Evolutionary conservation across 2,329 filamentous ascomycete species (phyloP).

Genomic region (Pyrenochaeta sp.): DNA sequence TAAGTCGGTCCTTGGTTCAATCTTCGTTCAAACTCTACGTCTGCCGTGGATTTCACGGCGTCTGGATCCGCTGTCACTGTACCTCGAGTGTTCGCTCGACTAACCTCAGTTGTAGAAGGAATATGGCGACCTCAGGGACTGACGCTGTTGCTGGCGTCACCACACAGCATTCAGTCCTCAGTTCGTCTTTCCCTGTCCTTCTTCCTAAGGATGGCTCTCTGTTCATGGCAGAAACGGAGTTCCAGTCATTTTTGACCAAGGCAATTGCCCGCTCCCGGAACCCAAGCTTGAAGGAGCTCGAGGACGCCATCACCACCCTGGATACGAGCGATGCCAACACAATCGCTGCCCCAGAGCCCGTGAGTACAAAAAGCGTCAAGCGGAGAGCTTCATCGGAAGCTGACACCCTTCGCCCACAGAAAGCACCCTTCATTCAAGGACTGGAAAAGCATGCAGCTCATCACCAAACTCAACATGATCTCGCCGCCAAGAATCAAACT

Average conservation of each 20-base stretch:
- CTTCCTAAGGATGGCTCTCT: constrained; percentile 25
- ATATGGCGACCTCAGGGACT: constrained; percentile 14
- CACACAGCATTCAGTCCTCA: constrained; percentile 22
- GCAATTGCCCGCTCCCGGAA: constrained; percentile 4
- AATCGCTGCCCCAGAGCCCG: not conserved
- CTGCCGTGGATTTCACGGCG: too few species aligned
- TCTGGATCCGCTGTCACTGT: too few species aligned
- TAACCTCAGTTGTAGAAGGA: not conserved
- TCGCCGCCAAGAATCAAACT: constrained; percentile 52
- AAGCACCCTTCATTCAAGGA: constrained; percentile 29
- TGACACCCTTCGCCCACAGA: constrained; percentile 17
- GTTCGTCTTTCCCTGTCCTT: constrained; percentile 32
- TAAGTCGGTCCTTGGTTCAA: too few species aligned
- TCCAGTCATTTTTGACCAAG: constrained; percentile 20
- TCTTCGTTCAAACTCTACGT: too few species aligned
- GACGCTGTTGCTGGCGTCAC: not conserved
- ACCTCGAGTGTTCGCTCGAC: not conserved
- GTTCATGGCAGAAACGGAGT: constrained; percentile 27
- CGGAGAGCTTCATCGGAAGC: constrained; percentile 14
- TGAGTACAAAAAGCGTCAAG: constrained; percentile 16
- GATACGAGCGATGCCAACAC: constrained; percentile 1
- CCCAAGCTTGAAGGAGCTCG: not conserved
- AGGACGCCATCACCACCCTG: constrained; percentile 8
- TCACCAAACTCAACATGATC: constrained; percentile 13
- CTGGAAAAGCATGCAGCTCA: constrained; percentile 25